Evolutionary conservation across 1,284 basidiomycete genomes (phyloP).

Genomic region (Tylopilus sp.): DNA sequence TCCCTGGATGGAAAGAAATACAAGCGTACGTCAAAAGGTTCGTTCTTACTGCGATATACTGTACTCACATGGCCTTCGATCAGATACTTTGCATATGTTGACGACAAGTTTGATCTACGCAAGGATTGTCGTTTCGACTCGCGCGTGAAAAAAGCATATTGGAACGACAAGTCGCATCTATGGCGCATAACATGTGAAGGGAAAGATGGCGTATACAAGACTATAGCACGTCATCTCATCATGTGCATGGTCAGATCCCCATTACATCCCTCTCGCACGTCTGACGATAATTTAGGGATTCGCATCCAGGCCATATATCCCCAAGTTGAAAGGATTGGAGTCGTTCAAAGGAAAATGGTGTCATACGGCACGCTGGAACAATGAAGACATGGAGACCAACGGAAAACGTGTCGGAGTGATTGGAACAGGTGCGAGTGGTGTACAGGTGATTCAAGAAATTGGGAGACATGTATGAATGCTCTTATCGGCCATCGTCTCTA

Average conservation of each 20-base stretch:
- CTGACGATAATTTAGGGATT: constrained; percentile 1
- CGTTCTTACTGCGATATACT: background rate
- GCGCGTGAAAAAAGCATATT: constrained; percentile 5
- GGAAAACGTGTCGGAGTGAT: constrained; percentile 21
- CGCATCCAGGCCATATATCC: constrained; percentile 16
- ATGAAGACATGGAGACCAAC: constrained; percentile 14
- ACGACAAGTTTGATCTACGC: constrained; percentile 12
- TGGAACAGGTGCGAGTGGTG: constrained; percentile 21
- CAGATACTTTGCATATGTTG: constrained; percentile 20
- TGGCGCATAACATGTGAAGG: constrained; percentile 15
- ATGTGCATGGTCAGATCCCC: constrained; percentile 13
- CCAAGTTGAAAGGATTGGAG: constrained; percentile 13
- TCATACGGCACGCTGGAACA: constrained; percentile 19
- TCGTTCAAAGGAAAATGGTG: constrained; percentile 9
- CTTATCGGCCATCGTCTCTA: background rate
- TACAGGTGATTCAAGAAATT: constrained; percentile 18
- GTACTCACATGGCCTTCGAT: background rate
- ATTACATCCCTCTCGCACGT: background rate
- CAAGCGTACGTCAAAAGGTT: background rate
- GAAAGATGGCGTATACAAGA: constrained; percentile 14
- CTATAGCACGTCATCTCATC: constrained; percentile 13
- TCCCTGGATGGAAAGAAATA: constrained; percentile 14
- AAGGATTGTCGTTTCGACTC: constrained; percentile 21
- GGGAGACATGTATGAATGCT: constrained; percentile 10
- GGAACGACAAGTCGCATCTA: constrained; percentile 16